Percentiles rank a stretch among this genome's conserved stretches.
phyloP scores from a whole-genome alignment of 2,329 filamentous ascomycete species.

The Arthroderma sp. region DNA sequence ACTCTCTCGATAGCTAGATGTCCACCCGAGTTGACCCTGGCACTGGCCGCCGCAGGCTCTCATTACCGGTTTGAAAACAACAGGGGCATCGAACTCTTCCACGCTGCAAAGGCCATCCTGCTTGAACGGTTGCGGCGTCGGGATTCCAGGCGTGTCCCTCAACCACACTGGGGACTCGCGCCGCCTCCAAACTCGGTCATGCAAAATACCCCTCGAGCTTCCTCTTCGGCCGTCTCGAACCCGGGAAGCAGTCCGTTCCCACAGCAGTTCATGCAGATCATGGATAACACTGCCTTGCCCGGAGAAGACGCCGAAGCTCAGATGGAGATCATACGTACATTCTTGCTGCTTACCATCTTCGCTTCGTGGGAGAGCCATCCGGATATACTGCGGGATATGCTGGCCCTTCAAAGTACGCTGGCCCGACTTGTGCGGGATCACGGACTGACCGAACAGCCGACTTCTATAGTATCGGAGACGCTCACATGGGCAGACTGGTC shows the following conservation, averaged over 20 bases:
- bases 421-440: conserved; percentile 46
- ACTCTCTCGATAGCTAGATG: conserved; percentile 36
- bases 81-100: conserved; percentile 45
- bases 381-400: conserved; percentile 45
- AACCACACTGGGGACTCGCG: conserved; percentile 33
- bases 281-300: conserved; percentile 24
- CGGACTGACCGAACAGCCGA: conserved; percentile 31
- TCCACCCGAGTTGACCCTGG: conserved; percentile 40
- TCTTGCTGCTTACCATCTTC: conserved; percentile 45
- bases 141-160: conserved; percentile 36
- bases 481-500: conserved; percentile 45
- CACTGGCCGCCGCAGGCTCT: conserved; percentile 40
- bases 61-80: conserved; percentile 40
- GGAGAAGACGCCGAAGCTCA: conserved; percentile 36
- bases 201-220: conserved; percentile 29
- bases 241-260: conserved; percentile 35
- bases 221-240: conserved; percentile 31
- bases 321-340: conserved; percentile 41
- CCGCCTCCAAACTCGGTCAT: conserved; percentile 25
- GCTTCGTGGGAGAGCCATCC: conserved; percentile 49
- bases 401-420: conserved; percentile 46
- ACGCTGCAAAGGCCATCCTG: conserved; percentile 44
- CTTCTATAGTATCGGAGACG: conserved; percentile 24
- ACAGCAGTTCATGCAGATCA: conserved; percentile 23
- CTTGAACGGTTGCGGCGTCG: conserved; percentile 40